Conservation (phyloP, 1,284 basidiomycete genomes). For the Schizophyllum amplum region DNA sequence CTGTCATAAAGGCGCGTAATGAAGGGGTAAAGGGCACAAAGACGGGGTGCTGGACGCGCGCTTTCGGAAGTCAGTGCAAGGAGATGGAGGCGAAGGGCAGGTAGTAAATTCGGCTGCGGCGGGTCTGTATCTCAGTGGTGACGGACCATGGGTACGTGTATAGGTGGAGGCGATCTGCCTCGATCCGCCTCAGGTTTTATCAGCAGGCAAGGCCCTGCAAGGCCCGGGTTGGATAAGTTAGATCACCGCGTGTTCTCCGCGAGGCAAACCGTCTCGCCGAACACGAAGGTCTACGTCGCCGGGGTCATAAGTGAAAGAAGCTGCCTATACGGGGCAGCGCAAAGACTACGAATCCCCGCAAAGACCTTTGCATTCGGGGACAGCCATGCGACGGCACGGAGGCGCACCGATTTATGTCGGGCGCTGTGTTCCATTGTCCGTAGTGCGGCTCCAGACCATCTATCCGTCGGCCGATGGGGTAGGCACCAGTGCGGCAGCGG, state of each 20-base stretch:
- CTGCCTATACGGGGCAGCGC: background rate
- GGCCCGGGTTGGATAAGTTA: background rate
- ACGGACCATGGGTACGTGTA: background rate
- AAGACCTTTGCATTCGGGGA: background rate
- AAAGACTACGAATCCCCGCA: background rate
- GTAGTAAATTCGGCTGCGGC: background rate
- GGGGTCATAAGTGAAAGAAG: background rate
- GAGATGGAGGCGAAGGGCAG: background rate
- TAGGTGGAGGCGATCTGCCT: background rate
- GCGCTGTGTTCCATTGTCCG: background rate
- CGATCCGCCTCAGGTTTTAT: background rate
- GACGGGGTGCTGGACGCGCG: background rate
- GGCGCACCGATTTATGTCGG: background rate
- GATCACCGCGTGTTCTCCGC: background rate
- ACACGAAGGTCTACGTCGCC: background rate
- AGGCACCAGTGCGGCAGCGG: background rate
- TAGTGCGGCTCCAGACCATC: background rate
- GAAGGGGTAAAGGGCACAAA: background rate
- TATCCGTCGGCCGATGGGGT: background rate
- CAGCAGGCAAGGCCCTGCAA: background rate
- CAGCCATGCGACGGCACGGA: background rate
- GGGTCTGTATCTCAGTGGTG: background rate
- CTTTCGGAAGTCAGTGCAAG: background rate
- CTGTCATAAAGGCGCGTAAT: constrained; percentile 40
- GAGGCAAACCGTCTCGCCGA: background rate